These are phyloP conservation scores for Phialophora chinensis DNA, from an alignment of 2,329 filamentous ascomycete species.

Conservation along the genomic window DNA sequence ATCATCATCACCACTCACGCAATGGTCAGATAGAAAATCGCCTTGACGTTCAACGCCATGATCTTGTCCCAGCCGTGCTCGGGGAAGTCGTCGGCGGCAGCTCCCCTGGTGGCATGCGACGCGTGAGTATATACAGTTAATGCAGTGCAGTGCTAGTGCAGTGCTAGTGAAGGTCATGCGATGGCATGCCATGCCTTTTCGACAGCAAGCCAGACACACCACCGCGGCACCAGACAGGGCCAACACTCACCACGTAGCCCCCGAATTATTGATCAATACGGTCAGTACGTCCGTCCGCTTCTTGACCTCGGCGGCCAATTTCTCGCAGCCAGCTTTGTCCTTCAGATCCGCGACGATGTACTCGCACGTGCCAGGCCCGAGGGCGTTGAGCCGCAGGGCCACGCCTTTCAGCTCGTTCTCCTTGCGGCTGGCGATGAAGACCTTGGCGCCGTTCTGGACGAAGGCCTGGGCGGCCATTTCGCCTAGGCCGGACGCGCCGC, in stretches of 20 bases:
- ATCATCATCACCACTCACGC: slow-evolving; percentile 29
- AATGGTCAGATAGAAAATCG: slow-evolving; percentile 54
- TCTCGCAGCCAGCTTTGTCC: slow-evolving; percentile 58
- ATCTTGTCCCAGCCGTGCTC: slow-evolving; percentile 64
- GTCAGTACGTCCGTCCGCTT: slow-evolving; percentile 52
- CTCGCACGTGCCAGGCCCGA: slow-evolving; percentile 59
- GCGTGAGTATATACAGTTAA: slow-evolving; percentile 36
- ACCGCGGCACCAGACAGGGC: too few species aligned
- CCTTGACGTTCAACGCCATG: slow-evolving; percentile 61
- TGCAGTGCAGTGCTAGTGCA: too few species aligned
- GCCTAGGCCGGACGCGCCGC: slow-evolving; percentile 43
- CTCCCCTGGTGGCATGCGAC: slow-evolving; percentile 48
- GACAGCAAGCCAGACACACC: too few species aligned
- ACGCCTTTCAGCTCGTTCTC: slow-evolving; percentile 57
- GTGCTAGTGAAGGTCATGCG: too few species aligned
- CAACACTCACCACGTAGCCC: slow-evolving; percentile 11
- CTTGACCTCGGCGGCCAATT: slow-evolving; percentile 55
- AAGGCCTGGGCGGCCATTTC: slow-evolving; percentile 63
- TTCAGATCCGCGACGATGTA: slow-evolving; percentile 60
- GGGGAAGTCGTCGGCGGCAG: slow-evolving; percentile 63
- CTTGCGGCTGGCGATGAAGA: slow-evolving; percentile 61
- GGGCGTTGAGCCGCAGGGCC: slow-evolving; percentile 52
- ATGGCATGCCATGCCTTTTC: too few species aligned
- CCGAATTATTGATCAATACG: slow-evolving; percentile 53
- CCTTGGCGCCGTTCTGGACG: slow-evolving; percentile 58